These are phyloP conservation scores for Hypomontagnella monticulosa DNA, from an alignment of 495 filamentous ascomycete genomes.

Conservation along the genomic window DNA sequence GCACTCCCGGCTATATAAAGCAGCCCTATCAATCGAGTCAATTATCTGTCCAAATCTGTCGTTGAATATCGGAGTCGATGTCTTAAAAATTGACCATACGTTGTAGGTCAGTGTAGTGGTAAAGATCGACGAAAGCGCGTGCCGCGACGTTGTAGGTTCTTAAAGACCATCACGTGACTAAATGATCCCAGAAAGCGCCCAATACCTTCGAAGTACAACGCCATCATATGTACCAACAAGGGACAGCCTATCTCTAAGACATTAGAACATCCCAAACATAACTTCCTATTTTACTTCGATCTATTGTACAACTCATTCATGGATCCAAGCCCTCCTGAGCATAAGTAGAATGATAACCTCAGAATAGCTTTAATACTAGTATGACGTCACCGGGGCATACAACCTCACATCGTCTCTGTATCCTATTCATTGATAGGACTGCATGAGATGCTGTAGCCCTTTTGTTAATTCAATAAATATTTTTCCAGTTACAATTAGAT, in stretches of 20 bases:
- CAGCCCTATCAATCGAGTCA: slow-evolving; percentile 14
- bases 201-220: not conserved
- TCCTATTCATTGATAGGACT: too few species aligned
- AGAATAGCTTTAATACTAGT: too few species aligned
- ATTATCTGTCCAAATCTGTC: slow-evolving; percentile 1
- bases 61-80: slow-evolving; percentile 2
- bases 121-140: slow-evolving; percentile 24
- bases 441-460: too few species aligned
- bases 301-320: too few species aligned
- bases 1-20: slow-evolving; percentile 28
- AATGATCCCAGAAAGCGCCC: not conserved
- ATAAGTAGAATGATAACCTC: too few species aligned
- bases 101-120: slow-evolving; percentile 1
- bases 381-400: too few species aligned
- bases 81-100: slow-evolving; percentile 3
- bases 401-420: too few species aligned
- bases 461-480: too few species aligned
- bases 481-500: too few species aligned
- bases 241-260: not conserved
- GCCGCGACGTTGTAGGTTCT: slow-evolving; percentile 35
- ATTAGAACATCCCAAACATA: too few species aligned
- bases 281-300: too few species aligned
- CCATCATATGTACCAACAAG: not conserved
- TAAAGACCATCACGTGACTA: slow-evolving; percentile 28
- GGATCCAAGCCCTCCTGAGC: too few species aligned